Conservation (phyloP, 2,329 filamentous ascomycete genomes). For the Gaeumannomyces tritici region DNA sequence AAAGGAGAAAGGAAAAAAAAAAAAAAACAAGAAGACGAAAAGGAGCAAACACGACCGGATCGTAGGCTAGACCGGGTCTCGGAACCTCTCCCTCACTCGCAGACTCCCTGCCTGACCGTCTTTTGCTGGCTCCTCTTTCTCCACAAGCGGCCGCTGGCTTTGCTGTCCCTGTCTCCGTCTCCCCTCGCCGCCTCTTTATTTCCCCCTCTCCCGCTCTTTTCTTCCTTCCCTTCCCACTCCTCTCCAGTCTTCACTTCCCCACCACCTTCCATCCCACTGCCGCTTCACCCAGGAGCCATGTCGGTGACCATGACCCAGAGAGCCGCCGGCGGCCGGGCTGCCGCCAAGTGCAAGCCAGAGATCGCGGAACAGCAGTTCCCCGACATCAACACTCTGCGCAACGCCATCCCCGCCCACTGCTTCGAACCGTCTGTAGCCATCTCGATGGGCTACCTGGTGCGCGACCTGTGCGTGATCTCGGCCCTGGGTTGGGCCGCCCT, state of each 20-base stretch:
- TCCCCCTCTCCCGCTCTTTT: neutral
- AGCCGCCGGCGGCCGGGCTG: neutral
- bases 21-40: neutral
- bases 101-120: neutral
- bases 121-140: neutral
- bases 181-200: neutral
- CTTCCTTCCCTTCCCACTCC: neutral
- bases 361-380: slow-evolving; percentile 21
- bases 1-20: neutral
- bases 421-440: slow-evolving; percentile 43
- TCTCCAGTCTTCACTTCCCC: neutral
- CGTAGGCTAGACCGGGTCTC: neutral
- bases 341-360: neutral
- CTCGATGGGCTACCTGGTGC: slow-evolving; percentile 45
- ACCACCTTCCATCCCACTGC: neutral
- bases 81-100: neutral
- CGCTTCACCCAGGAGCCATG: neutral
- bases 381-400: slow-evolving; percentile 36
- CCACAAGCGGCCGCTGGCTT: neutral
- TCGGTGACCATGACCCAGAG: neutral
- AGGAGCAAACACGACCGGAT: neutral
- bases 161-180: neutral
- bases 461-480: slow-evolving; percentile 41
- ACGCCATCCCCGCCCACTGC: slow-evolving; percentile 52
- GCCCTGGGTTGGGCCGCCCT: slow-evolving; percentile 39